These are phyloP conservation scores for Cutaneotrichosporon dermatis DNA, from an alignment of 1,284 basidiomycete species.

Conservation along the genomic window DNA sequence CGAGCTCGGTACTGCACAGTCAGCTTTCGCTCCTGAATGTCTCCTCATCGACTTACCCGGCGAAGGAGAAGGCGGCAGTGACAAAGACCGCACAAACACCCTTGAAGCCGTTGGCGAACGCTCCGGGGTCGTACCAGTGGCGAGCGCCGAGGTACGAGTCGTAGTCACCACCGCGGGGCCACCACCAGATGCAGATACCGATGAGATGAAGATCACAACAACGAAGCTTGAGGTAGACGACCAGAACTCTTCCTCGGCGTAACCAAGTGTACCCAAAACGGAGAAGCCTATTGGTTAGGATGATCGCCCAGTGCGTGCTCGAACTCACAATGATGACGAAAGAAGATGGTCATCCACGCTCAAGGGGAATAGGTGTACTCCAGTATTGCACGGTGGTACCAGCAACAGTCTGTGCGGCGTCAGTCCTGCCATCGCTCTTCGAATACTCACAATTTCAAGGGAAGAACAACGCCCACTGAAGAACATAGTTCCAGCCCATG, in stretches of 20 bases:
- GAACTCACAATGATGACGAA: conserved; percentile 31
- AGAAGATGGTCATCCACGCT: conserved; percentile 49
- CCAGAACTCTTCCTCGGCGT: conserved; percentile 49
- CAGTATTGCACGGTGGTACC: conserved; percentile 43
- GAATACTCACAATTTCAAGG: conserved; percentile 39
- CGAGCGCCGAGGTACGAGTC: conserved; percentile 35
- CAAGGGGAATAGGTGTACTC: conserved; percentile 38
- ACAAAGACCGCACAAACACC: conserved; percentile 43
- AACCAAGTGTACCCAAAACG: conserved; percentile 40
- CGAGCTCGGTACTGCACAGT: conserved; percentile 49
- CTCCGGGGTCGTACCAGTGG: conserved; percentile 45
- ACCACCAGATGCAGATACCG: conserved; percentile 40
- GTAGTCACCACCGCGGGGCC: conserved; percentile 41
- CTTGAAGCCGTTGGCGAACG: conserved; percentile 51
- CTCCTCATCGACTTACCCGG: conserved; percentile 40
- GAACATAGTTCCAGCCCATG: conserved; percentile 47
- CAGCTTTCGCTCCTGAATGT: not conserved
- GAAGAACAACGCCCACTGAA: conserved; percentile 48
- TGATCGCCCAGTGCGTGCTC: too few species aligned
- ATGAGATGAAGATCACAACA: conserved; percentile 48
- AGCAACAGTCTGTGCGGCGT: conserved; percentile 37
- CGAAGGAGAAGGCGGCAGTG: conserved; percentile 75
- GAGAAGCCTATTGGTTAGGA: conserved; percentile 12
- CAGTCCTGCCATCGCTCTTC: not conserved
- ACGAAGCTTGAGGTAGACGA: conserved; percentile 47